phyloP scores from a whole-genome alignment of 208 protist genomes.

The Porcisia hertigi region DNA sequence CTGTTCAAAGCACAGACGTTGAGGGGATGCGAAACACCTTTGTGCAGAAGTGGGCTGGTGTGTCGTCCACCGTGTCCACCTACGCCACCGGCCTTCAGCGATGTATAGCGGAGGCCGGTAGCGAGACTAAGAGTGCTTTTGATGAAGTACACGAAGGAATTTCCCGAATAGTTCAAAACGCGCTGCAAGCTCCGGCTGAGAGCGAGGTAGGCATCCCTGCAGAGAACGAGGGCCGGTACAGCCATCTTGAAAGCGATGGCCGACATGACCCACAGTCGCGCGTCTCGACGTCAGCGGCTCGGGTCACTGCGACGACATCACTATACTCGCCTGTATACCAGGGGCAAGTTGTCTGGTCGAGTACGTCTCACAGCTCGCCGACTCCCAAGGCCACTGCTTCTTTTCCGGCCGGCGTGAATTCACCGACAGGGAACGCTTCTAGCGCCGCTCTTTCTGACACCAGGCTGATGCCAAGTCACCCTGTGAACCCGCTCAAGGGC shows the following conservation, averaged over 20 bases:
- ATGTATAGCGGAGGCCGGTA: slow-evolving; percentile 31
- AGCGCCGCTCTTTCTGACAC: not conserved
- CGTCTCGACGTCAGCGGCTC: not conserved
- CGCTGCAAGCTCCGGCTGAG: slow-evolving; percentile 35
- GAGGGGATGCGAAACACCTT: slow-evolving; percentile 55
- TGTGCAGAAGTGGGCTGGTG: slow-evolving; percentile 50
- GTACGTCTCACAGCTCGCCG: not conserved
- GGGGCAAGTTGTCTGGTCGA: slow-evolving; percentile 10
- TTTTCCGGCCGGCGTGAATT: not conserved
- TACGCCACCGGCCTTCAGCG: slow-evolving; percentile 56
- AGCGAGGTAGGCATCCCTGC: slow-evolving; percentile 2
- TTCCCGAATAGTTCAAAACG: slow-evolving; percentile 39
- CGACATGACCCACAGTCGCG: not conserved
- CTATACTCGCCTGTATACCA: slow-evolving; percentile 11
- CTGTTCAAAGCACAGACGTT: slow-evolving; percentile 59
- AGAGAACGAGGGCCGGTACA: slow-evolving; percentile 16
- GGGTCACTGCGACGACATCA: not conserved
- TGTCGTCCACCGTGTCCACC: slow-evolving; percentile 42
- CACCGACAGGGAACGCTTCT: not conserved
- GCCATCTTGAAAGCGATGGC: slow-evolving; percentile 31
- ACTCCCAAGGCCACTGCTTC: not conserved
- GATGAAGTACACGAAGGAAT: slow-evolving; percentile 45
- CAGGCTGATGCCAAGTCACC: not conserved
- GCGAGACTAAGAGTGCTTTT: not conserved
- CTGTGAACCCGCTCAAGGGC: slow-evolving; percentile 15